phyloP scores from a whole-genome alignment of 2,329 filamentous ascomycete genomes.

The Aspergillus hiratsukae region DNA sequence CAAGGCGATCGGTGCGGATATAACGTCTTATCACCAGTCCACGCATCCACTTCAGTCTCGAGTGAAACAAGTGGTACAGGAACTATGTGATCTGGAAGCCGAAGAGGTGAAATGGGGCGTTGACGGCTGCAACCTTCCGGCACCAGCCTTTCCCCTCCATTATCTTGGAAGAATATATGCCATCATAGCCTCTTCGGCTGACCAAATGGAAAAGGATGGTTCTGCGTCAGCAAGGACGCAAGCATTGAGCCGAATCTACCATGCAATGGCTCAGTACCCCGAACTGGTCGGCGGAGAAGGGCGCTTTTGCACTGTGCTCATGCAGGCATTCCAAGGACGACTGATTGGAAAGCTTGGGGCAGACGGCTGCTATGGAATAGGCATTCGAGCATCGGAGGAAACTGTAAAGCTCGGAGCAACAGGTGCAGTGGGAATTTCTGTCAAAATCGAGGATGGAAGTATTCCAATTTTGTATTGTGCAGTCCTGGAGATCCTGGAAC shows the following conservation, averaged over 20 bases:
- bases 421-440: slow-evolving; percentile 41
- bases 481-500: slow-evolving; percentile 43
- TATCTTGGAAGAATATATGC: slow-evolving; percentile 36
- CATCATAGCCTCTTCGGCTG: slow-evolving; percentile 33
- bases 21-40: slow-evolving; percentile 33
- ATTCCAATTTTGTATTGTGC: slow-evolving; percentile 43
- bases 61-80: slow-evolving; percentile 36
- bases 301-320: slow-evolving; percentile 47
- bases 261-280: slow-evolving; percentile 41
- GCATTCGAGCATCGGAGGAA: slow-evolving; percentile 35
- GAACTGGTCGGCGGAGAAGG: slow-evolving; percentile 45
- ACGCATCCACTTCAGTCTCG: slow-evolving; percentile 38
- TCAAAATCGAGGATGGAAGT: slow-evolving; percentile 50
- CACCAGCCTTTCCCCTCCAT: slow-evolving; percentile 41
- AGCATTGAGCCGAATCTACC: slow-evolving; percentile 35
- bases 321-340: slow-evolving; percentile 35
- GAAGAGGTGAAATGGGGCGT: slow-evolving; percentile 39
- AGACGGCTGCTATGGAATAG: slow-evolving; percentile 48
- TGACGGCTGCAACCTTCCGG: slow-evolving; percentile 48
- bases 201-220: background rate
- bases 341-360: slow-evolving; percentile 49
- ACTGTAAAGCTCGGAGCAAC: slow-evolving; percentile 35
- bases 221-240: slow-evolving; percentile 14
- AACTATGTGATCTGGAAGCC: slow-evolving; percentile 27
- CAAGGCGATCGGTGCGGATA: slow-evolving; percentile 29